Evolutionary conservation across 176 grass and related monocot species (phyloP).

Genomic region (Carex cristatella): DNA sequence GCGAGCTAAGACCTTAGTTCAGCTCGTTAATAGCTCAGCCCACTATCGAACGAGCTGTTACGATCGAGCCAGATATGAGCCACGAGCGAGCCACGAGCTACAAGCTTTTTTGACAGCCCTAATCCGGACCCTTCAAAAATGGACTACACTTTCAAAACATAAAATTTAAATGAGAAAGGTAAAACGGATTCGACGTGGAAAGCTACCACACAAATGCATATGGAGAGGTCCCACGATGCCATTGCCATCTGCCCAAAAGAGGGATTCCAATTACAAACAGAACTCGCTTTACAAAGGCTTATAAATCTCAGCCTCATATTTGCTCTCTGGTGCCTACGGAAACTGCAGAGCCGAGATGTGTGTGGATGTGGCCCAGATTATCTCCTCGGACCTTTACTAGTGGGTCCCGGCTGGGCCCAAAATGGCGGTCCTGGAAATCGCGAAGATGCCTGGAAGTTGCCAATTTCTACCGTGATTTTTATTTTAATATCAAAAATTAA

Average conservation of each 20-base stretch:
- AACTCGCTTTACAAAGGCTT: background rate
- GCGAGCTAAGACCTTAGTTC: too few relatives aligned
- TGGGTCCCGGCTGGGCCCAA: background rate
- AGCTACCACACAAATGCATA: background rate
- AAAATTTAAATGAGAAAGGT: background rate
- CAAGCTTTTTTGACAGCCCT: too few relatives aligned
- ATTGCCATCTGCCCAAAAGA: background rate
- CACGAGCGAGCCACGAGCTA: too few relatives aligned
- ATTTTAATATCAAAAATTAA: too few relatives aligned
- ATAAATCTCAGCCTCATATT: background rate
- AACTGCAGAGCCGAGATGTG: background rate
- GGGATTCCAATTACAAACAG: background rate
- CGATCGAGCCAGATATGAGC: too few relatives aligned
- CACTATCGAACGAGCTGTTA: too few relatives aligned
- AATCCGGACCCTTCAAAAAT: too few relatives aligned
- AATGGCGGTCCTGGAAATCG: background rate
- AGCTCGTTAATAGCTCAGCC: too few relatives aligned
- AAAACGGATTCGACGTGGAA: background rate
- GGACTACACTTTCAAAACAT: too few relatives aligned
- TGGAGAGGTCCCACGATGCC: background rate
- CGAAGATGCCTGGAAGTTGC: background rate
- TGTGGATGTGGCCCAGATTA: constrained; percentile 9
- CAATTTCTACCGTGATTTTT: background rate
- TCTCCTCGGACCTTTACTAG: background rate
- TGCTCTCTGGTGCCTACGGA: background rate